Conservation (phyloP, 2,329 filamentous ascomycete genomes). For the Pseudogymnoascus sp. region DNA sequence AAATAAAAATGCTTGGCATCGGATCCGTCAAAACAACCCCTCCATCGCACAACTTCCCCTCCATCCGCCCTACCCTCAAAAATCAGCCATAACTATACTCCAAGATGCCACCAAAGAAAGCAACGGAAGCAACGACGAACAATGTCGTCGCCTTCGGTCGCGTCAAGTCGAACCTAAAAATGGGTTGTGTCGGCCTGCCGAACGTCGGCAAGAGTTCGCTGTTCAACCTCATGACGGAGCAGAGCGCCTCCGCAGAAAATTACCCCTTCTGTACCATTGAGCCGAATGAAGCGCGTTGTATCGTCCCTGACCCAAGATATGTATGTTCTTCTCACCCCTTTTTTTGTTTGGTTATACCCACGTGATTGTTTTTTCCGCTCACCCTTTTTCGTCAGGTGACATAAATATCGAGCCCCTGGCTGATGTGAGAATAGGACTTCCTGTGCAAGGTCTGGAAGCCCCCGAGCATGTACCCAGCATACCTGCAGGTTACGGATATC, state of each 20-base stretch:
- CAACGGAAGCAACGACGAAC: constrained; percentile 31
- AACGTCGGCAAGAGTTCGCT: constrained; percentile 41
- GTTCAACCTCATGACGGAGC: constrained; percentile 41
- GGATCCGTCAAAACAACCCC: background rate
- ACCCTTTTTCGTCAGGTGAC: background rate
- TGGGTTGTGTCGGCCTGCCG: constrained; percentile 40
- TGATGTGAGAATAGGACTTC: constrained; percentile 32
- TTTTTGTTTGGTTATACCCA: background rate
- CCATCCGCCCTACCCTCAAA: background rate
- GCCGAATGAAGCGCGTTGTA: constrained; percentile 40
- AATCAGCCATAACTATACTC: background rate
- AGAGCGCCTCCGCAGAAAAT: constrained; percentile 39
- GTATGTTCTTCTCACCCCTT: constrained; percentile 26
- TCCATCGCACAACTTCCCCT: constrained; percentile 8
- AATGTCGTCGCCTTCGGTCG: constrained; percentile 41
- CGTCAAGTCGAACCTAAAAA: constrained; percentile 40
- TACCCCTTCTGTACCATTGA: constrained; percentile 43
- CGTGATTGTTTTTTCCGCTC: background rate
- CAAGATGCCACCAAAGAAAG: constrained; percentile 36
- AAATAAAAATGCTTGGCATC: background rate
- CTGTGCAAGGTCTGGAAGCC: constrained; percentile 40
- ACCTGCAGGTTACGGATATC: constrained; percentile 40
- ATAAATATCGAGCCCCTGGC: background rate
- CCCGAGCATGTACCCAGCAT: constrained; percentile 39
- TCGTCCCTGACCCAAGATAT: constrained; percentile 38